A percentile compares a stretch with the other conserved stretches of the same genome.
These are phyloP conservation scores for Kuraishia borneana DNA, from an alignment of 805 yeast genomes.

Conservation along the genomic window DNA sequence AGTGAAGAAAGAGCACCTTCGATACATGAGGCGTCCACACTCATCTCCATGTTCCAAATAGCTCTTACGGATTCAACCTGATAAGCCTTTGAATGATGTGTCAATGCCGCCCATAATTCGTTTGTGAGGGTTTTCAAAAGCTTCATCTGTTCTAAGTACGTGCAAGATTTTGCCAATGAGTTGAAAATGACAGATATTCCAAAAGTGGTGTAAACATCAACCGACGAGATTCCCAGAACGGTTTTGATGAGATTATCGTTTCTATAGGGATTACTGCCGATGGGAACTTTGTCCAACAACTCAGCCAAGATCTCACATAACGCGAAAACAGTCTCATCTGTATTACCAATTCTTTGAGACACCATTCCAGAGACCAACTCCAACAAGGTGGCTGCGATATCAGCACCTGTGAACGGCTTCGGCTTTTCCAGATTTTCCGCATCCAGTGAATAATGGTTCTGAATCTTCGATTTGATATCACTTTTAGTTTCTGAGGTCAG, in stretches of 20 bases:
- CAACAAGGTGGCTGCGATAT: slow-evolving; percentile 30
- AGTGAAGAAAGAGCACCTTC: slow-evolving; percentile 64
- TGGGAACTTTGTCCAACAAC: slow-evolving; percentile 36
- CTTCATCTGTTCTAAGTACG: slow-evolving; percentile 21
- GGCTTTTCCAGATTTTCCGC: slow-evolving; percentile 9
- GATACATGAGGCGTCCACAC: slow-evolving; percentile 39
- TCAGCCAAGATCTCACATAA: slow-evolving; percentile 22
- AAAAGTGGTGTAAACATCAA: slow-evolving; percentile 23
- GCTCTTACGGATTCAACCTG: slow-evolving; percentile 66
- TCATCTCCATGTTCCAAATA: slow-evolving; percentile 50
- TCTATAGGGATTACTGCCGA: slow-evolving; percentile 17
- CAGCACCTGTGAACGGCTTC: slow-evolving; percentile 30
- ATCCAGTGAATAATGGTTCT: slow-evolving; percentile 19
- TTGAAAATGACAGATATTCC: slow-evolving; percentile 30
- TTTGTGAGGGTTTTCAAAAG: slow-evolving; percentile 29
- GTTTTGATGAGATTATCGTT: slow-evolving; percentile 19
- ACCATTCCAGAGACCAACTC: slow-evolving; percentile 17
- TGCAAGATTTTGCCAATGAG: slow-evolving; percentile 19
- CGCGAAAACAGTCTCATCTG: slow-evolving; percentile 14
- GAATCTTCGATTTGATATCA: slow-evolving; percentile 16
- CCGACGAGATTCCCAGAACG: slow-evolving; percentile 3
- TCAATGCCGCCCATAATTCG: slow-evolving; percentile 44
- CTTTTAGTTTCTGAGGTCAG: slow-evolving; percentile 3
- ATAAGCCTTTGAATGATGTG: slow-evolving; percentile 34
- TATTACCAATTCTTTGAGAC: slow-evolving; percentile 8